Percentiles rank a stretch among this genome's conserved stretches.
Evolutionary conservation across 257 asterid species (phyloP).

Genomic region (Handroanthus guayacan): DNA sequence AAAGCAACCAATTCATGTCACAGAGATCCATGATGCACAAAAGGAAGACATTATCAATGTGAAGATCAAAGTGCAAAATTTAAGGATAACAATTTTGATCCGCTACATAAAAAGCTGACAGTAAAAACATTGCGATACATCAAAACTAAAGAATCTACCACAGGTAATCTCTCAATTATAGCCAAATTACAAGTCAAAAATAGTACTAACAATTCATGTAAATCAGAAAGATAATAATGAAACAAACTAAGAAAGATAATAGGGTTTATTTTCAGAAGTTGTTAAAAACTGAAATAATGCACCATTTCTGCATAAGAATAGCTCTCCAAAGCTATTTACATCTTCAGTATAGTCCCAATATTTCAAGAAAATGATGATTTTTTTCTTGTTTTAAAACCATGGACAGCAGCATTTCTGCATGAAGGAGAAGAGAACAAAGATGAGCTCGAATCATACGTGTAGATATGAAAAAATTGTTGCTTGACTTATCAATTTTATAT

Average conservation of each 20-base stretch:
- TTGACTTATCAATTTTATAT: too few species aligned
- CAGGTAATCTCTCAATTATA: conserved; percentile 12
- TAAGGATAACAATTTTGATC: background rate
- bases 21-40: too few species aligned
- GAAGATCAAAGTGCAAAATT: background rate
- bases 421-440: conserved; percentile 8
- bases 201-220: background rate
- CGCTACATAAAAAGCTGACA: background rate
- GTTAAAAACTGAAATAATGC: conserved; percentile 29
- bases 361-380: background rate
- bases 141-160: conserved; percentile 32
- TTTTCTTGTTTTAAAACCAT: conserved; percentile 46
- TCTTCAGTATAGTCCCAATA: background rate
- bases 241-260: conserved; percentile 12
- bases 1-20: too few species aligned
- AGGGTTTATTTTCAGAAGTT: too few species aligned
- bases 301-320: conserved; percentile 31
- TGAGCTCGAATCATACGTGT: background rate
- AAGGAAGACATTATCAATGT: too few species aligned
- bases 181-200: conserved; percentile 26
- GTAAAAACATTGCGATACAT: background rate
- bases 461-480: too few species aligned
- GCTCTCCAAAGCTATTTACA: conserved; percentile 32
- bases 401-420: conserved; percentile 59
- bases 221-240: conserved; percentile 28